Base-by-base conservation (phyloP, 2,329 filamentous ascomycete species). In the Paracorniculantispora psalliotae region DNA sequence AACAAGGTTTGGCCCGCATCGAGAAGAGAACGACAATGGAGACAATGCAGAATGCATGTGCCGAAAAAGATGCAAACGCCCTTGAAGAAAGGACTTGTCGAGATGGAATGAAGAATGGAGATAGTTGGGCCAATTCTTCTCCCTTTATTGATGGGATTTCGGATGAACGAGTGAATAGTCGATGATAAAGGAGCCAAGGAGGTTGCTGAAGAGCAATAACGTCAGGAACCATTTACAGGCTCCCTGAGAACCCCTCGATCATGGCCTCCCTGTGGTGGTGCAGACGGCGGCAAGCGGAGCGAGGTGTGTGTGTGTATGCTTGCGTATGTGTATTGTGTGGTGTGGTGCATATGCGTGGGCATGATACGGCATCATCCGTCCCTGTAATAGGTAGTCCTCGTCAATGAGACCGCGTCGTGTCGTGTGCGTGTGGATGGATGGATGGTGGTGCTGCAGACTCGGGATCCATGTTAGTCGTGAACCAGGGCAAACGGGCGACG, bases 201-300 rank as follows among this genome's bases (percentile, higher is more conserved):
- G 33, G 48, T 2, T 17, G 25, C 13, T 30, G 15, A 10, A 25
- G 15, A 41, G 26, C 25, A 28, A 39, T 49, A 12, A 46, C 33
- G 43, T 57, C 21, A 48, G 25, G 41, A 57, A 48, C 30, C 53
- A 54, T 48, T 57, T 43, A 39, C n/a, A 21, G 49, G 39, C 53
- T 57, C 53, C 53, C 53, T 57, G 21, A 9, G 21, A 19, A n/a
- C 44, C 53, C 44, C 28, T 57, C 21, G 43, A 37, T 48, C 26
- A 54, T 33, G 37, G 19, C 33, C 44, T 57, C 44, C 44, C 53
- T 57, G 39, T 49, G 12, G 19, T 55, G 41, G n/a, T n/a, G n/a
- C n/a, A n/a, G n/a, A n/a, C n/a, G n/a, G n/a, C n/a, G n/a, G n/a
- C n/a, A n/a, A n/a, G n/a, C n/a, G n/a, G n/a, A n/a, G n/a, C n/a